A percentile compares a stretch with the other conserved stretches of the same genome.
Conservation (phyloP, 768 basidiomycete genomes). For the Neoboletus brunneissimus region DNA sequence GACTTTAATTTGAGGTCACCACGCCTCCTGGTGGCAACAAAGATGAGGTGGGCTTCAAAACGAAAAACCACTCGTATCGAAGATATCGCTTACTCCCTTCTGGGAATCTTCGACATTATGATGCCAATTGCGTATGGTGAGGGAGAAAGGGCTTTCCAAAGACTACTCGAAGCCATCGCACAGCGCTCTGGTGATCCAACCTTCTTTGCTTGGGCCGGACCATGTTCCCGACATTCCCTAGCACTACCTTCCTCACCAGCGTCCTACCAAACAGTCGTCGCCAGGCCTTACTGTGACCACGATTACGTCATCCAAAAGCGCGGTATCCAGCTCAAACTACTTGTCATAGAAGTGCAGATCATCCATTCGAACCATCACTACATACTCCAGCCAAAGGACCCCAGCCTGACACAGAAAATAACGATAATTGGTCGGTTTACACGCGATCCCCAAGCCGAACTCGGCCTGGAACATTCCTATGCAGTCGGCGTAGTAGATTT, state of each 20-base stretch:
- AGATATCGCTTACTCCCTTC: conserved; percentile 8
- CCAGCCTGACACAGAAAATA: not conserved
- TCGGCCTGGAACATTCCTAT: not conserved
- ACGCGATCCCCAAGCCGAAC: not conserved
- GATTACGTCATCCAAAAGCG: conserved; percentile 10
- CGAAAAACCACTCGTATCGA: conserved; percentile 12
- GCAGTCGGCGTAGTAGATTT: conserved; percentile 12
- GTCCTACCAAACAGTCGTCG: not conserved
- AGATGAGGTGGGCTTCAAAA: conserved; percentile 16
- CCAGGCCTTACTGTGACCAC: not conserved
- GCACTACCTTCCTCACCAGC: conserved; percentile 13
- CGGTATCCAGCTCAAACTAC: conserved; percentile 10
- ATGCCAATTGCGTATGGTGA: conserved; percentile 12
- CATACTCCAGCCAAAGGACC: not conserved
- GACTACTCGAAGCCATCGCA: conserved; percentile 13
- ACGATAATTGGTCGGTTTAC: not conserved
- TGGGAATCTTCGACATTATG: conserved; percentile 13
- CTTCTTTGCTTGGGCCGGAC: conserved; percentile 14
- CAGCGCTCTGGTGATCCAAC: conserved; percentile 11
- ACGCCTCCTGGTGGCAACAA: conserved; percentile 6
- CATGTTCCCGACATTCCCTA: conserved; percentile 4
- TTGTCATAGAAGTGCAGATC: conserved; percentile 1
- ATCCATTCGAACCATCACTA: not conserved
- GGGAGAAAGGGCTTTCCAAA: conserved; percentile 11
- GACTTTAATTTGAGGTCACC: conserved; percentile 3